Percentiles rank a stretch among this genome's conserved stretches.
phyloP scores from a whole-genome alignment of 1,139 yeast species.

The Cylindricascospora bacillispora region DNA sequence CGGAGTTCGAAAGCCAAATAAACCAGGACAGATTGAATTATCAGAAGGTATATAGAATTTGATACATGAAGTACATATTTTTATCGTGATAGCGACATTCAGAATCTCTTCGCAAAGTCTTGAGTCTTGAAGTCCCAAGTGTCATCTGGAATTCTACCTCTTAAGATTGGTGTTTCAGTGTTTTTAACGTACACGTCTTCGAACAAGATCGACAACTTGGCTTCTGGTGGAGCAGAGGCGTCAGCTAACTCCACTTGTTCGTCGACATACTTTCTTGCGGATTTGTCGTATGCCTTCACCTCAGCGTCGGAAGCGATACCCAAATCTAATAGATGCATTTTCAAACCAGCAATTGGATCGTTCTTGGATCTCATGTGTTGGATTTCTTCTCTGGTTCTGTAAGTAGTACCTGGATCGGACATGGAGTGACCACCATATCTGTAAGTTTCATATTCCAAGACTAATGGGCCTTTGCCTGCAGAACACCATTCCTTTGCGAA shows the following conservation, averaged over 20 bases:
- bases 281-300: slow-evolving; percentile 86
- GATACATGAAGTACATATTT: too few relatives aligned
- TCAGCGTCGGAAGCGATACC: slow-evolving; percentile 87
- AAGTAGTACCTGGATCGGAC: slow-evolving; percentile 99
- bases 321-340: slow-evolving; percentile 70
- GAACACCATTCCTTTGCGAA: slow-evolving; percentile 95
- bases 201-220: slow-evolving; percentile 84
- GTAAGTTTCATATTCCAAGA: slow-evolving; percentile 92
- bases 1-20: too few relatives aligned
- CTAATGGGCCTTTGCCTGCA: slow-evolving; percentile 91
- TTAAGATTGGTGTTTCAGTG: slow-evolving; percentile 77
- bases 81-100: slow-evolving; percentile 1
- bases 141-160: slow-evolving; percentile 95
- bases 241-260: slow-evolving; percentile 92
- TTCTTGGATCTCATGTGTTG: slow-evolving; percentile 98
- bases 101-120: slow-evolving; percentile 36
- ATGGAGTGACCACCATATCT: slow-evolving; percentile 99
- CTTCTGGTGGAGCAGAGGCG: slow-evolving; percentile 89
- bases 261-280: slow-evolving; percentile 89
- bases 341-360: slow-evolving; percentile 95
- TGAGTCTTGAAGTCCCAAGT: slow-evolving; percentile 75
- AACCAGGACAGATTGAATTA: too few relatives aligned
- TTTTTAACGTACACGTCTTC: slow-evolving; percentile 97
- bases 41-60: too few relatives aligned
- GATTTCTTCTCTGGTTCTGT: slow-evolving; percentile 98